Percentiles rank a stretch among this genome's conserved stretches.
These are phyloP conservation scores for Penicillium antarcticum DNA, from an alignment of 495 filamentous ascomycete species.

Conservation along the genomic window DNA sequence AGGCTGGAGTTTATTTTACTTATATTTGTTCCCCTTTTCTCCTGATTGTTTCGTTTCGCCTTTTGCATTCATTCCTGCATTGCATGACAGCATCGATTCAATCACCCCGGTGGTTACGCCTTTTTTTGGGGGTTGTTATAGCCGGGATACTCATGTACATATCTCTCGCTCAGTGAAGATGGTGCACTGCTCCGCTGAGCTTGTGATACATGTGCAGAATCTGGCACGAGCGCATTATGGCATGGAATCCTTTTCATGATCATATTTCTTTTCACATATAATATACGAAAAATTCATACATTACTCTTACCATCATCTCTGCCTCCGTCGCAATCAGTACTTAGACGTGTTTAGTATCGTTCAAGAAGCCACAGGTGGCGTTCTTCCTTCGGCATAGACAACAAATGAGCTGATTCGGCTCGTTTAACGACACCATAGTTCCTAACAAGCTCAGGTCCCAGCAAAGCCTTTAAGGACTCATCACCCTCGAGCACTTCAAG, in stretches of 20 bases:
- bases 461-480: slow-evolving; percentile 22
- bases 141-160: not conserved
- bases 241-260: not conserved
- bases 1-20: slow-evolving; percentile 7
- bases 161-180: not conserved
- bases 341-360: slow-evolving; percentile 28
- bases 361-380: slow-evolving; percentile 60
- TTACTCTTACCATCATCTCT: no score
- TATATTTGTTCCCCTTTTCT: not conserved
- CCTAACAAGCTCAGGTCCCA: slow-evolving; percentile 54
- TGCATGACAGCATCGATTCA: not conserved
- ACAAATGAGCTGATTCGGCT: slow-evolving; percentile 45
- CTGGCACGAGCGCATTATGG: not conserved
- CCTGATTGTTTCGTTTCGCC: not conserved
- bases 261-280: not conserved
- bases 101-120: not conserved
- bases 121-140: not conserved
- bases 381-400: slow-evolving; percentile 47
- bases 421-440: slow-evolving; percentile 61
- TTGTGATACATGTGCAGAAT: not conserved
- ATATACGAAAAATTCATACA: not conserved
- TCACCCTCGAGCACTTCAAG: slow-evolving; percentile 21
- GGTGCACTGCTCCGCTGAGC: not conserved
- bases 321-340: no score
- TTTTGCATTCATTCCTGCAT: not conserved